These are phyloP conservation scores for Bacidia rubella DNA, from an alignment of 495 filamentous ascomycete genomes.

Conservation along the genomic window DNA sequence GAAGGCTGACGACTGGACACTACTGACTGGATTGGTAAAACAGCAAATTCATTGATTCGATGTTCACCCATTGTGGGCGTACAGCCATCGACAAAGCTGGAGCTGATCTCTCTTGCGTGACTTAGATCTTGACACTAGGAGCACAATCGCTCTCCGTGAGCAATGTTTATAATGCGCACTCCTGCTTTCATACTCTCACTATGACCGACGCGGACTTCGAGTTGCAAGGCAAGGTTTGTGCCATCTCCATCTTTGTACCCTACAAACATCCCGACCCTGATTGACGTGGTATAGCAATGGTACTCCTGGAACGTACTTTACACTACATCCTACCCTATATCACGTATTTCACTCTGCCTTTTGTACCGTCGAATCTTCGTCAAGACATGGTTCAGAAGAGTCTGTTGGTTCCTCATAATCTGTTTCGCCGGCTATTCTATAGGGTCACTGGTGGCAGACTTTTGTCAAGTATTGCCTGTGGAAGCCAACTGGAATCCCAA, in stretches of 20 bases:
- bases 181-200: neutral
- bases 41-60: neutral
- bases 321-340: slow-evolving; percentile 6
- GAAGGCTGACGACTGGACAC: slow-evolving; percentile 2
- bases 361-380: slow-evolving; percentile 9
- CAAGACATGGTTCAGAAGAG: slow-evolving; percentile 1
- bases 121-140: neutral
- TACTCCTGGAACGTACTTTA: slow-evolving; percentile 7
- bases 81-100: neutral
- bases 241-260: neutral
- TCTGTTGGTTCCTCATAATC: slow-evolving; percentile 20
- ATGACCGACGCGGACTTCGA: neutral
- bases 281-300: neutral
- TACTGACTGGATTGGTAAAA: slow-evolving; percentile 2
- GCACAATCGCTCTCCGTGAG: neutral
- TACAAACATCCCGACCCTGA: neutral
- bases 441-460: slow-evolving; percentile 22
- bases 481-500: slow-evolving; percentile 19
- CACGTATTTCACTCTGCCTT: slow-evolving; percentile 8
- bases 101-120: neutral
- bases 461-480: slow-evolving; percentile 15
- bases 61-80: neutral
- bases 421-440: slow-evolving; percentile 45
- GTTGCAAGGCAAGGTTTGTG: neutral
- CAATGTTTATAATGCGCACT: neutral